Conservation (phyloP, 179 eudicot genomes). For the Dionaea muscipula region DNA sequence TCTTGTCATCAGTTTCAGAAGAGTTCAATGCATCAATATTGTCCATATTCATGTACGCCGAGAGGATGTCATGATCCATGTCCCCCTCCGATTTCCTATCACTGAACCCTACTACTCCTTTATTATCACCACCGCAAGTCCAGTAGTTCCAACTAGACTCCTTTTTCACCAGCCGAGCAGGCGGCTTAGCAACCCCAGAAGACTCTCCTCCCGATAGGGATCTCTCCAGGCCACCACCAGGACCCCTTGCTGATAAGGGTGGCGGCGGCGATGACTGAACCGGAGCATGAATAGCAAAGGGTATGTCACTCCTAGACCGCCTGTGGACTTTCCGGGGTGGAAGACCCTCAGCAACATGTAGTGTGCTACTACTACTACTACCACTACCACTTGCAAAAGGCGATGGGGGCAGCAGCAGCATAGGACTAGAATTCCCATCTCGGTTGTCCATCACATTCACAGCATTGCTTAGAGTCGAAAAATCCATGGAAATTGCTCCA, state of each 20-base stretch:
- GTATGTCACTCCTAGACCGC: constrained; percentile 80
- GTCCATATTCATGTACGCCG: constrained; percentile 77
- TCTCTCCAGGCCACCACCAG: constrained; percentile 33
- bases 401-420: constrained; percentile 43
- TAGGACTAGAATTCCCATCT: constrained; percentile 32
- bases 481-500: constrained; percentile 19
- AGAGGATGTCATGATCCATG: constrained; percentile 55
- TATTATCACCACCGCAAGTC: constrained; percentile 28
- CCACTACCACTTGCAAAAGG: constrained; percentile 35
- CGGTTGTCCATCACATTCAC: constrained; percentile 51
- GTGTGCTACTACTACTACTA: too few species aligned
- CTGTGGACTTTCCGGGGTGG: constrained; percentile 83
- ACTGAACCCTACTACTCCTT: constrained; percentile 31
- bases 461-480: constrained; percentile 5
- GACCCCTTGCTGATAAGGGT: constrained; percentile 28
- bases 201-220: constrained; percentile 30
- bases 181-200: constrained; percentile 37
- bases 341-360: constrained; percentile 46
- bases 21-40: constrained; percentile 60
- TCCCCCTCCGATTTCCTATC: constrained; percentile 60
- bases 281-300: constrained; percentile 53
- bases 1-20: constrained; percentile 56
- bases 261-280: constrained; percentile 54
- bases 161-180: constrained; percentile 53
- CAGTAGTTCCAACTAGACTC: constrained; percentile 57